Evolutionary conservation across 257 asterid species (phyloP), one percentile per base, ranked within the genome.

Genomic region (Solanum dulcamara): DNA sequence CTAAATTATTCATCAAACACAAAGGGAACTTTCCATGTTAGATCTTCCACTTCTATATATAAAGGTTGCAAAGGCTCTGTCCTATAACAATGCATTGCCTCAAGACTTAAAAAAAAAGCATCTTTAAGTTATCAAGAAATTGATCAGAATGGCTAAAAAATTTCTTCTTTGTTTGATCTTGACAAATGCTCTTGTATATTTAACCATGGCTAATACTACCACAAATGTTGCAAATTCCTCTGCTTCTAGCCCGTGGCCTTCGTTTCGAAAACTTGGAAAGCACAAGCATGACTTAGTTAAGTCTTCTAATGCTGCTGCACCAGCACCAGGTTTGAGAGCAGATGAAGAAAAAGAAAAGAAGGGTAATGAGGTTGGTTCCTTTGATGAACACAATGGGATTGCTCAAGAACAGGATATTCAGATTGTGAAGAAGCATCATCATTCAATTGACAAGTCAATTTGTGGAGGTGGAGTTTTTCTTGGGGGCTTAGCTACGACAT

Each of bases 391-490:
- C 26, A 66, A 50, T 53, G 87, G 51, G 57, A 26, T 75, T 26
- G 15, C 6, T 44, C 60, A 75, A 44, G 55, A 55, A 75, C 40
- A 44, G 24, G 82, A 26, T 44, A 74, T 74, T 42, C 22, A 42
- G 20, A 74, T 24, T 24, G 81, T 37, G 77, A 84, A 57, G n/a
- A 60, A 48, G 13, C 40, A 32, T 10, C 91, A 40, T 13, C 86
- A 70, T 59, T 81, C 87, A 26, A 30, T 68, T 46, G 91, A 85
- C 68, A 87, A 84, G 84, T 88, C 91, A 10, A 81, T 84, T 11
- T 84, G 88, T 3, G 91, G 87, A 0, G 91, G 85, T 1, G 91
- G 90, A 48, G 81, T 88, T 9, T 87, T 90, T 71, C 85, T 88
- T 18, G 88, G 89, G n/a, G 88, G 90, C 50, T 62, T 88, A 83